Evolutionary conservation across 371 early-diverging fungal genomes (phyloP).

Genomic region (Mucor lusitanicus): DNA sequence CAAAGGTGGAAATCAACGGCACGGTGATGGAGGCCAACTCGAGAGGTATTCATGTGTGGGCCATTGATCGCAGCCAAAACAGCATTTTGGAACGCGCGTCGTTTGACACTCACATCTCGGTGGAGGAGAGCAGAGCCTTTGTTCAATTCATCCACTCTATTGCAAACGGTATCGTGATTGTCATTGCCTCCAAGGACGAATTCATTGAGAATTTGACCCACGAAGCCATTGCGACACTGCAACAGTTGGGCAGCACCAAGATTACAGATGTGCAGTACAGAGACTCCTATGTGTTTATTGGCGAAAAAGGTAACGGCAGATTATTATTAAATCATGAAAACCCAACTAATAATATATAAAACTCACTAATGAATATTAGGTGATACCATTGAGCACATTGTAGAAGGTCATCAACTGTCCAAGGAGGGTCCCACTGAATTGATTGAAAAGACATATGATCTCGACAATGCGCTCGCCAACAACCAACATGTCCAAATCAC

Average conservation of each 20-base stretch:
- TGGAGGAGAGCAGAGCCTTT: slow-evolving; percentile 67
- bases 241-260: slow-evolving; percentile 61
- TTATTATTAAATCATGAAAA: not conserved
- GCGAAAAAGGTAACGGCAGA: slow-evolving; percentile 50
- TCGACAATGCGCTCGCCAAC: not conserved
- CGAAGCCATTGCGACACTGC: slow-evolving; percentile 55
- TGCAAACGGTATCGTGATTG: slow-evolving; percentile 65
- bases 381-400: not conserved
- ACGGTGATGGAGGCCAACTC: slow-evolving; percentile 52
- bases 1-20: slow-evolving; percentile 70
- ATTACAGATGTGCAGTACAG: slow-evolving; percentile 63
- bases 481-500: slow-evolving; percentile 21
- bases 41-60: slow-evolving; percentile 76
- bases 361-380: slow-evolving; percentile 1
- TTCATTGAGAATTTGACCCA: slow-evolving; percentile 64
- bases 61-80: slow-evolving; percentile 66
- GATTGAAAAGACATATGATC: slow-evolving; percentile 38
- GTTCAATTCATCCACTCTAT: slow-evolving; percentile 64
- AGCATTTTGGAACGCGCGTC: slow-evolving; percentile 63
- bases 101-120: slow-evolving; percentile 78
- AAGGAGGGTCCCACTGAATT: slow-evolving; percentile 52
- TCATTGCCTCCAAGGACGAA: slow-evolving; percentile 78
- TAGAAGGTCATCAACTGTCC: slow-evolving; percentile 16
- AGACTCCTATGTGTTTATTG: slow-evolving; percentile 83
- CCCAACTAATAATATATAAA: slow-evolving; percentile 14